These are phyloP conservation scores for Aureobasidium sp. DNA, from an alignment of 2,329 filamentous ascomycete species.

Conservation along the genomic window DNA sequence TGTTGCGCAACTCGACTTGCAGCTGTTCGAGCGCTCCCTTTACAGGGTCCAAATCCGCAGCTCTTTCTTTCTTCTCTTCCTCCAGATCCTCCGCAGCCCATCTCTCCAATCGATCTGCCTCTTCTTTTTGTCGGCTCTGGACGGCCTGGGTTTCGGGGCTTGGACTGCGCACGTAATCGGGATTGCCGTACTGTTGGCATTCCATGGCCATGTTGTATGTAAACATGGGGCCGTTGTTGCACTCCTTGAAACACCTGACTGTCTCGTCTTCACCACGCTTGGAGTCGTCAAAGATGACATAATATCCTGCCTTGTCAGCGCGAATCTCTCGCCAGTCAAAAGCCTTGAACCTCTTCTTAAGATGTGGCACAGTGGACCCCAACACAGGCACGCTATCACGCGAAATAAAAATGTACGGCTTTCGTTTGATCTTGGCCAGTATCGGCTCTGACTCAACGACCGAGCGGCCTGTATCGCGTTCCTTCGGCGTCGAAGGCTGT, in stretches of 20 bases:
- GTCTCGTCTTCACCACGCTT: constrained; percentile 69
- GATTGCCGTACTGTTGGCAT: constrained; percentile 60
- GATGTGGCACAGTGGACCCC: constrained; percentile 73
- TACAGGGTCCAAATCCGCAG: constrained; percentile 84
- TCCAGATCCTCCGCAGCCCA: constrained; percentile 78
- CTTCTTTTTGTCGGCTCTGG: constrained; percentile 50
- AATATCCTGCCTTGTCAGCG: constrained; percentile 80
- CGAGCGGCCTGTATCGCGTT: constrained; percentile 37
- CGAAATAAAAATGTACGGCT: constrained; percentile 88
- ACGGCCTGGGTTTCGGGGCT: constrained; percentile 42
- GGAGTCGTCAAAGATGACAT: constrained; percentile 78
- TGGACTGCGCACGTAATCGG: constrained; percentile 49
- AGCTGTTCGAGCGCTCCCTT: constrained; percentile 71
- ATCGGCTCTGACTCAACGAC: constrained; percentile 59
- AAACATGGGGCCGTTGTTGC: constrained; percentile 77
- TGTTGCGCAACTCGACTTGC: constrained; percentile 71
- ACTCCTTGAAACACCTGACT: constrained; percentile 67
- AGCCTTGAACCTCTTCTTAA: constrained; percentile 80
- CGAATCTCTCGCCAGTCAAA: constrained; percentile 75
- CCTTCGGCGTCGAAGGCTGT: constrained; percentile 31
- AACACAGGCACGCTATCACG: constrained; percentile 80
- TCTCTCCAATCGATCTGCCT: constrained; percentile 55
- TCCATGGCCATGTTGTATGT: constrained; percentile 92
- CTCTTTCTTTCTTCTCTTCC: constrained; percentile 80
- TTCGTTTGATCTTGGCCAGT: constrained; percentile 59